Percentiles rank a stretch among this genome's conserved stretches.
phyloP scores from a whole-genome alignment of 768 basidiomycete species.

The Rhodotorula kratochvilovae region DNA sequence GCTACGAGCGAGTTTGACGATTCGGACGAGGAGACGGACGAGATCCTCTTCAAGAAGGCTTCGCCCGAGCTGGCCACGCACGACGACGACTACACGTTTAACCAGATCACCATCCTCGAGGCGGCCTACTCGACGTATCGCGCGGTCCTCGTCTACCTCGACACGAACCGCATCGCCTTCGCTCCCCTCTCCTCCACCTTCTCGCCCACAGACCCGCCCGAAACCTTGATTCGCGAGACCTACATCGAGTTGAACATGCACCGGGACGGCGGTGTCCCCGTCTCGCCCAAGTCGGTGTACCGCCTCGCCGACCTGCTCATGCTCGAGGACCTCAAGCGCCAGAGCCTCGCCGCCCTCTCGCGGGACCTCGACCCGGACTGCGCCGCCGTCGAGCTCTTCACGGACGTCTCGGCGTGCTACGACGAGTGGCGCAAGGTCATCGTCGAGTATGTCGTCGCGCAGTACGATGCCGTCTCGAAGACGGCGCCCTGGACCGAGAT shows the following conservation, averaged over 20 bases:
- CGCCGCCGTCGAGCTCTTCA: conserved; percentile 3
- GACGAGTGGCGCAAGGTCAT: background rate
- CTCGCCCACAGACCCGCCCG: too few species aligned
- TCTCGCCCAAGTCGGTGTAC: conserved; percentile 15
- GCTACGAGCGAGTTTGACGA: too few species aligned
- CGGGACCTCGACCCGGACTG: background rate
- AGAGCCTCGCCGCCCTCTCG: background rate
- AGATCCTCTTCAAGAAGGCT: too few species aligned
- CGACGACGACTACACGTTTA: too few species aligned
- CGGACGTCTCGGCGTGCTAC: background rate
- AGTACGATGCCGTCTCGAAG: background rate
- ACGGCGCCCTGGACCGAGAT: background rate
- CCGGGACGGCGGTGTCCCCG: background rate
- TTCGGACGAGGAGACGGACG: too few species aligned
- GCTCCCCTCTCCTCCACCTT: background rate
- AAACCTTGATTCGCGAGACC: too few species aligned
- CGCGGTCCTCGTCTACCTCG: background rate
- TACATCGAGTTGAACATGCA: too few species aligned
- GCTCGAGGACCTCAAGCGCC: background rate
- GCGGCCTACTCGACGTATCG: background rate
- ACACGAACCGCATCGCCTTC: background rate
- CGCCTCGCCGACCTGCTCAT: conserved; percentile 16
- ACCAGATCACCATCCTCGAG: background rate
- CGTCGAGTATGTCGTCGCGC: background rate
- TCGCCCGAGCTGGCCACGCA: too few species aligned